Conservation (phyloP, 1,284 basidiomycete genomes). For the Apiotrichum gracile region DNA sequence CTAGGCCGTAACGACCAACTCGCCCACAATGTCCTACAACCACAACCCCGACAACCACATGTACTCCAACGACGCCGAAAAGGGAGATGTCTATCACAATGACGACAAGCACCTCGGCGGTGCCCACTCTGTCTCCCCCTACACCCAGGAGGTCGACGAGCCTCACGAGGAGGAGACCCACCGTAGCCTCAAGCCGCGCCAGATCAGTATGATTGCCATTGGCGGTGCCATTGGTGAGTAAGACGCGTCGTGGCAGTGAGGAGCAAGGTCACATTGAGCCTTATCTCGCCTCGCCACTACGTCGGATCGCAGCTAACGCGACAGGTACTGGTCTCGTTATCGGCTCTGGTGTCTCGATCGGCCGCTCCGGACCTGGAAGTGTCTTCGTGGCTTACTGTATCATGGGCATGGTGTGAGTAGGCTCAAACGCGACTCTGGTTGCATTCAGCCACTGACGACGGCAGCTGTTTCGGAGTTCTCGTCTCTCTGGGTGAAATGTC, state of each 20-base stretch:
- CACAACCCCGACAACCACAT: not conserved
- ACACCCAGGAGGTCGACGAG: conserved; percentile 6
- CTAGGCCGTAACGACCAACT: not conserved
- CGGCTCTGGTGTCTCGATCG: conserved; percentile 52
- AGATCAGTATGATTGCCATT: conserved; percentile 47
- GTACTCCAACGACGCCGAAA: not conserved
- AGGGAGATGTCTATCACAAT: not conserved
- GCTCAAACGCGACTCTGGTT: not conserved
- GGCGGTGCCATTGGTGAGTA: conserved; percentile 48
- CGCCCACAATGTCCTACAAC: not conserved
- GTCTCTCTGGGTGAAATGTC: conserved; percentile 45
- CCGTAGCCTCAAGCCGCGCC: conserved; percentile 40
- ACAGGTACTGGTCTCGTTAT: conserved; percentile 64
- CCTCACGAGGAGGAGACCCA: conserved; percentile 14
- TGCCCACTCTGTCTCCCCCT: no score
- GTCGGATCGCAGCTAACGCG: not conserved
- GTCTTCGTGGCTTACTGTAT: conserved; percentile 49
- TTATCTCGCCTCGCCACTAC: not conserved
- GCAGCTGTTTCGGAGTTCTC: conserved; percentile 30
- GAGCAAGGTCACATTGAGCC: not conserved
- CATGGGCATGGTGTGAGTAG: conserved; percentile 36
- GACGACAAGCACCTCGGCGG: conserved; percentile 1
- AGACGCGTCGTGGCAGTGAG: not conserved
- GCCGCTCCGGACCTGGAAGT: conserved; percentile 48
- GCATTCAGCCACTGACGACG: not conserved